Conservation (phyloP, 2,329 filamentous ascomycete genomes). For the Fonsecaea erecta region DNA sequence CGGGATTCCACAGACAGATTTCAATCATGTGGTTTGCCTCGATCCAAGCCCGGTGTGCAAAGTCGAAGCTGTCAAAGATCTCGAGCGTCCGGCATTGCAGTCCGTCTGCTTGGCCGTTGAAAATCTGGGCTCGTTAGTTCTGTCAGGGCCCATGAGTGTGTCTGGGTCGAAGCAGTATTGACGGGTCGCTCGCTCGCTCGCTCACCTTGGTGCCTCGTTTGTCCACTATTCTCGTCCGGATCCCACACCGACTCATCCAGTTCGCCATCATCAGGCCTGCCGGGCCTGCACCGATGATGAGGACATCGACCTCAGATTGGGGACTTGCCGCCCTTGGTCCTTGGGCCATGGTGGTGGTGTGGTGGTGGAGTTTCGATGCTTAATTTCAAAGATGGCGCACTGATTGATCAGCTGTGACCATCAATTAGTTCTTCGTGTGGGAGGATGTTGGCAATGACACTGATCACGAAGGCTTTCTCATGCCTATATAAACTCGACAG, state of each 20-base stretch:
- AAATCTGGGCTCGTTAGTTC: conserved; percentile 27
- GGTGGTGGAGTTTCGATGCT: neutral
- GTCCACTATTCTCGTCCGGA: conserved; percentile 57
- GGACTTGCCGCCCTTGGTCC: neutral
- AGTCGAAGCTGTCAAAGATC: conserved; percentile 74
- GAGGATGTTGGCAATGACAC: neutral
- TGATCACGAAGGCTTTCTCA: neutral
- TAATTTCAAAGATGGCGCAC: neutral
- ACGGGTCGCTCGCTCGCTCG: neutral
- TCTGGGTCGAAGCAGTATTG: neutral
- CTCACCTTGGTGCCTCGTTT: conserved; percentile 46
- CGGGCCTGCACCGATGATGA: conserved; percentile 59
- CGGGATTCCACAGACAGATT: conserved; percentile 66
- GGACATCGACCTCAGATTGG: conserved; percentile 48
- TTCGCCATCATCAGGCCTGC: conserved; percentile 53
- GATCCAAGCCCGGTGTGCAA: conserved; percentile 67
- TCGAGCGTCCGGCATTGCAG: conserved; percentile 70
- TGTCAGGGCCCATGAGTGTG: neutral
- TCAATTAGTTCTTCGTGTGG: no score
- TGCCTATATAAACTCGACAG: conserved; percentile 2
- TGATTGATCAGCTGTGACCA: neutral
- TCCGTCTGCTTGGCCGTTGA: conserved; percentile 57
- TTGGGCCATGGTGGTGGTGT: conserved; percentile 7
- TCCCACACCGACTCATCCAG: conserved; percentile 56
- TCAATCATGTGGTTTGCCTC: conserved; percentile 73